Evolutionary conservation across 2,329 filamentous ascomycete genomes (phyloP), one percentile per base, ranked within the genome.

Genomic region (Phialocephala sp.): DNA sequence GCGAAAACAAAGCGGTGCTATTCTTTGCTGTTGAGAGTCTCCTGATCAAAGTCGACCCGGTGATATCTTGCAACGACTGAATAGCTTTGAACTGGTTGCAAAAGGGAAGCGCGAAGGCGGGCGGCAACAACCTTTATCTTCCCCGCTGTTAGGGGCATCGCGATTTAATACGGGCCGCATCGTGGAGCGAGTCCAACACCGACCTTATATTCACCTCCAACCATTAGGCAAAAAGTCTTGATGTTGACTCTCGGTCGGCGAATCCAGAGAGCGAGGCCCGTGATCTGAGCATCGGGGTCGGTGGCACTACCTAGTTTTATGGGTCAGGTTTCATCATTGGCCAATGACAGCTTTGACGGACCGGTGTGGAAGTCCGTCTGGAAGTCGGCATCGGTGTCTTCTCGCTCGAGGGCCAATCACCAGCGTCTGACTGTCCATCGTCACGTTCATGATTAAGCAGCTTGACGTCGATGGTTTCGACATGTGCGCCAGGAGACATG

Each of bases 381-480:
- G 27, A 32, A 32, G 27, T 32, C 27, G 37, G 37, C 37, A 41
- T 41, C 37, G 37, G 37, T 32, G 27, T 32, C 27, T 32, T 6
- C 15, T 50, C 45, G 45, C 45, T 11, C n/a, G 45, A 50, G 8
- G 22, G 45, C 45, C 45, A 50, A 50, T 50, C 45, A 32, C 27
- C 6, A 3, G 27, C 27, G 27, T 32, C 27, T 32, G 27, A 32
- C 27, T 3, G 6, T 32, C 27, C 27, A 32, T 32, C 27, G 27
- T 32, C 27, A 32, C 27, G 27, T 32, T 41, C 37, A 41, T 4
- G 37, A 12, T 41, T 41, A 5, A 41, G 45, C 45, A 24, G 45
- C 18, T 50, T 50, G 45, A 50, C 45, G 45, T 22, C 45, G 45
- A 24, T n/a, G 45, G 22, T 43, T 43, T 43, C 41, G 41, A 43